phyloP scores from a whole-genome alignment of 768 basidiomycete species.

The Dacryopinax spathularia region DNA sequence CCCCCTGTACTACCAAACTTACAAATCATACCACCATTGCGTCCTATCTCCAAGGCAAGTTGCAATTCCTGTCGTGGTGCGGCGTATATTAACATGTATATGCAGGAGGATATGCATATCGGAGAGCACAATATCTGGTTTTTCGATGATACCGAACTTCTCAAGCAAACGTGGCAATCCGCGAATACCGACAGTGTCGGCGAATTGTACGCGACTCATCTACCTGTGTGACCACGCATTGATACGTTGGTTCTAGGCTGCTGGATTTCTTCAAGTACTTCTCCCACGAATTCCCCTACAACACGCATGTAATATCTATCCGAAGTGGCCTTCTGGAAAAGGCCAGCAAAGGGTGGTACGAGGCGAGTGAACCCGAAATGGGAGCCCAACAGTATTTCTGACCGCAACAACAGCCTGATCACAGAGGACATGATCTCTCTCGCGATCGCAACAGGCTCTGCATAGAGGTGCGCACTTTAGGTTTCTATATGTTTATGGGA shows the following conservation, averaged over 20 bases:
- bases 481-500: neutral
- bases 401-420: neutral
- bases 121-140: constrained; percentile 84
- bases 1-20: constrained; percentile 93
- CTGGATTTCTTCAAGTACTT: constrained; percentile 98
- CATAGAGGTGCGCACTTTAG: constrained; percentile 54
- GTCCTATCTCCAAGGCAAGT: constrained; percentile 63
- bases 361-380: neutral
- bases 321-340: constrained; percentile 80
- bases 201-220: constrained; percentile 53
- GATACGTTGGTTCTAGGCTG: constrained; percentile 38
- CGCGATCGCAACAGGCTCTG: constrained; percentile 89
- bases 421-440: constrained; percentile 43
- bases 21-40: constrained; percentile 83
- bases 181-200: constrained; percentile 84
- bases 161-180: constrained; percentile 88
- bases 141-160: constrained; percentile 90
- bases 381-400: neutral
- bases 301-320: constrained; percentile 81
- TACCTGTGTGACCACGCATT: constrained; percentile 2
- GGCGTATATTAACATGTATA: neutral
- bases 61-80: constrained; percentile 9
- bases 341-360: constrained; percentile 73
- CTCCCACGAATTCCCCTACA: constrained; percentile 84
- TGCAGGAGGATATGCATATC: constrained; percentile 65